phyloP scores from a whole-genome alignment of 139 green algal species.

The Chlorokybus atmophyticus region DNA sequence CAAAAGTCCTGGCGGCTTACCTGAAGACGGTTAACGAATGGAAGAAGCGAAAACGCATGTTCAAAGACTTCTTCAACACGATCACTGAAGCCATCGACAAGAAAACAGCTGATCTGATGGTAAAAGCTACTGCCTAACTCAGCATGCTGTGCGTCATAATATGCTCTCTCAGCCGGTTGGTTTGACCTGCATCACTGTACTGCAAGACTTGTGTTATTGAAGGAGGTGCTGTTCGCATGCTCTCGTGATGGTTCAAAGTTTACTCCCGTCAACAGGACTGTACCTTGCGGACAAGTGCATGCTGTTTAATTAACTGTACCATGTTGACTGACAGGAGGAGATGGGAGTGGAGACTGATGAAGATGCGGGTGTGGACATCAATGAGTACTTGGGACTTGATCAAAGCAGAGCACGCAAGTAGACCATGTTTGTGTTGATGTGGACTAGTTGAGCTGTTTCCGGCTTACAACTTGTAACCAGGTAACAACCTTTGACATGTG shows the following conservation, averaged over 20 bases:
- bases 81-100: slow-evolving; percentile 29
- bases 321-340: slow-evolving; percentile 27
- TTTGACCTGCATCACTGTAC: too few relatives aligned
- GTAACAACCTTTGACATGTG: too few relatives aligned
- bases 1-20: slow-evolving; percentile 13
- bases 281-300: slow-evolving; percentile 3
- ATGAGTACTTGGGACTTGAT: too few relatives aligned
- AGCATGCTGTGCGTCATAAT: slow-evolving; percentile 9
- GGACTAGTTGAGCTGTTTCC: too few relatives aligned
- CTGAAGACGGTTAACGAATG: slow-evolving; percentile 5
- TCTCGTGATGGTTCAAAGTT: too few relatives aligned
- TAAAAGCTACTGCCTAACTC: slow-evolving; percentile 13
- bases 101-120: slow-evolving; percentile 14
- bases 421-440: too few relatives aligned
- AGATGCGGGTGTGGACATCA: slow-evolving; percentile 11
- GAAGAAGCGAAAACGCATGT: slow-evolving; percentile 24
- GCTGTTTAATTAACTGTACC: slow-evolving; percentile 4
- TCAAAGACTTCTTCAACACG: slow-evolving; percentile 25
- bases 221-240: slow-evolving; percentile 13
- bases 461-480: too few relatives aligned
- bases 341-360: slow-evolving; percentile 27
- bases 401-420: too few relatives aligned
- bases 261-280: neutral
- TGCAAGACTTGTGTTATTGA: too few relatives aligned
- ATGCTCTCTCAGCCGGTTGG: too few relatives aligned